Evolutionary conservation across 2,329 filamentous ascomycete species (phyloP).

Genomic region (Chaetomiaceae sp.): DNA sequence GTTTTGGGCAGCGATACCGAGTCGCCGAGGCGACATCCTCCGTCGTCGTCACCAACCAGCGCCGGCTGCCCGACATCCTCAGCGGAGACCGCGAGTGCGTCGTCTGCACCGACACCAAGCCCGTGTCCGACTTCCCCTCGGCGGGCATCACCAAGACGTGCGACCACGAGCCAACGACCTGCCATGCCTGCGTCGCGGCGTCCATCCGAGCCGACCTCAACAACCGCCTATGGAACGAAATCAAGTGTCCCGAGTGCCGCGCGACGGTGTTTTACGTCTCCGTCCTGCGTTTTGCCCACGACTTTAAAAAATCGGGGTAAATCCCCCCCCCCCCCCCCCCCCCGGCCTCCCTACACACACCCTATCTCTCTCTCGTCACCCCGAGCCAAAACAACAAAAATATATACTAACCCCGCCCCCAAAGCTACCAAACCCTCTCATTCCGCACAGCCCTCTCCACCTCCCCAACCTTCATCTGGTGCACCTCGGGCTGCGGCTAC

Average conservation of each 20-base stretch:
- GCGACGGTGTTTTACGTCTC: slow-evolving; percentile 39
- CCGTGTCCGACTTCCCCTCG: slow-evolving; percentile 29
- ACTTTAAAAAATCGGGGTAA: slow-evolving; percentile 40
- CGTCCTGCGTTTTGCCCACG: slow-evolving; percentile 41
- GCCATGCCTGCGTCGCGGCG: slow-evolving; percentile 33
- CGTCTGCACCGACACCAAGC: slow-evolving; percentile 35
- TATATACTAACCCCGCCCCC: background rate
- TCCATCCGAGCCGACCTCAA: slow-evolving; percentile 34
- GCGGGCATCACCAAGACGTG: slow-evolving; percentile 33
- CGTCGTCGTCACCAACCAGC: slow-evolving; percentile 31
- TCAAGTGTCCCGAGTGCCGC: slow-evolving; percentile 50
- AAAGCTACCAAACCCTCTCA: slow-evolving; percentile 40
- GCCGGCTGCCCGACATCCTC: slow-evolving; percentile 24
- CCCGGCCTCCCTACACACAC: background rate
- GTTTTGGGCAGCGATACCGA: slow-evolving; percentile 36
- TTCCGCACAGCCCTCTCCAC: slow-evolving; percentile 40
- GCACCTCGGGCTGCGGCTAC: slow-evolving; percentile 45
- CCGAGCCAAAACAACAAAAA: background rate
- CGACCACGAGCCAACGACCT: slow-evolving; percentile 32
- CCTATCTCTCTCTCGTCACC: too few species aligned
- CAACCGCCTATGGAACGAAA: slow-evolving; percentile 38
- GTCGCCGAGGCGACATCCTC: slow-evolving; percentile 25
- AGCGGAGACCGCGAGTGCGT: slow-evolving; percentile 31
- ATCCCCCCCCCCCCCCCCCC: background rate
- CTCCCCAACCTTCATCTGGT: slow-evolving; percentile 48